Evolutionary conservation across 768 basidiomycete genomes (phyloP).

Genomic region (Roridomyces roridus): DNA sequence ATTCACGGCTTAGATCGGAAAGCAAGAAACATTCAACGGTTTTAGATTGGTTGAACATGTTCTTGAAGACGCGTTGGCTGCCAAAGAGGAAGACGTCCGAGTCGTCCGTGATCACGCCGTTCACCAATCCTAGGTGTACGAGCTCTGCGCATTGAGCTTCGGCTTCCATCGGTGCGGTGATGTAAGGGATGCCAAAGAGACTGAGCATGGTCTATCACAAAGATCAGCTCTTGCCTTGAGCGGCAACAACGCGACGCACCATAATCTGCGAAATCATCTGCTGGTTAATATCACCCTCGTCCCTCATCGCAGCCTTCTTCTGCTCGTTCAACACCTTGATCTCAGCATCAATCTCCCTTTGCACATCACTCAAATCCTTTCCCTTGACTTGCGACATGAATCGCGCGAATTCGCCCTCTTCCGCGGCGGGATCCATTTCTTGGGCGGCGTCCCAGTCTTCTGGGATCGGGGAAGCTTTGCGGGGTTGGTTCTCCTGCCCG

Average conservation of each 20-base stretch:
- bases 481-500: conserved; percentile 28
- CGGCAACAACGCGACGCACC: conserved; percentile 54
- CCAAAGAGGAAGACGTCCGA: conserved; percentile 99
- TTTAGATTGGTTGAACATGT: conserved; percentile 99
- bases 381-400: conserved; percentile 94
- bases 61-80: conserved; percentile 94
- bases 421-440: conserved; percentile 80
- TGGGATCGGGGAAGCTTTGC: conserved; percentile 27
- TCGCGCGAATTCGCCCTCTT: conserved; percentile 89
- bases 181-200: conserved; percentile 96
- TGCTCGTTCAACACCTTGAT: conserved; percentile 82
- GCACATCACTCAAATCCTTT: conserved; percentile 78
- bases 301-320: conserved; percentile 87
- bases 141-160: conserved; percentile 98
- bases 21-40: conserved; percentile 96
- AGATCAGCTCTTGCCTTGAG: too few relatives aligned
- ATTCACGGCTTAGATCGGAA: conserved; percentile 83
- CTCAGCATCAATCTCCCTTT: conserved; percentile 91
- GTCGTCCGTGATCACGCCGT: conserved; percentile 98
- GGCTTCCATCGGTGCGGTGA: conserved; percentile 99
- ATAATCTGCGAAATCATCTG: conserved; percentile 92
- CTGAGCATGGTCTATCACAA: conserved; percentile 78
- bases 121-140: conserved; percentile 82
- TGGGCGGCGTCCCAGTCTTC: conserved; percentile 84
- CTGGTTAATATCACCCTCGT: conserved; percentile 94